Evolutionary conservation across 306 rosid genomes (phyloP).

Genomic region (Cicer bijugum): DNA sequence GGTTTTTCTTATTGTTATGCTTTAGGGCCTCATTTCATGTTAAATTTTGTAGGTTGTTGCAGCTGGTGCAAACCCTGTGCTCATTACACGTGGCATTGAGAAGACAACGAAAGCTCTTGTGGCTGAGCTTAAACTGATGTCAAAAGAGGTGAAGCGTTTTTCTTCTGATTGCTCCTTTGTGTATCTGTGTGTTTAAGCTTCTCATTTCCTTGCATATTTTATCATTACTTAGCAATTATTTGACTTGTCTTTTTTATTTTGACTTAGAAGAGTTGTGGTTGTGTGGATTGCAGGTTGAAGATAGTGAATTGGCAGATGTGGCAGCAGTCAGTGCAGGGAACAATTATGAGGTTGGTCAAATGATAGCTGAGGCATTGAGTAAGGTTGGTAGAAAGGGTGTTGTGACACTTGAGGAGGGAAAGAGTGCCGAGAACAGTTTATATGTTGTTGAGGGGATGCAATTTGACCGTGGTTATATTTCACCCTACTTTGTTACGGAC

Average conservation of each 20-base stretch:
- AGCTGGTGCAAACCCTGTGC: constrained; percentile 98
- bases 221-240: neutral
- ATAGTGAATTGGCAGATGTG: constrained; percentile 94
- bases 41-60: constrained; percentile 77
- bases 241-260: neutral
- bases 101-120: constrained; percentile 87
- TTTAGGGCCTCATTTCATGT: neutral
- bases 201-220: neutral
- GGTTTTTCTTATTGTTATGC: neutral
- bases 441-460: constrained; percentile 99
- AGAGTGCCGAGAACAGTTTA: constrained; percentile 88
- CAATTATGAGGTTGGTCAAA: constrained; percentile 86
- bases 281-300: constrained; percentile 79
- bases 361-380: constrained; percentile 99
- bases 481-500: constrained; percentile 97
- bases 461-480: constrained; percentile 97
- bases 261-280: constrained; percentile 9
- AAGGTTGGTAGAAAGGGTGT: constrained; percentile 98
- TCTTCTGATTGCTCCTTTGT: neutral
- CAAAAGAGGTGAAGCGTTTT: constrained; percentile 72
- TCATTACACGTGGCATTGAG: constrained; percentile 97
- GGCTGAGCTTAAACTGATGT: constrained; percentile 74
- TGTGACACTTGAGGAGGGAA: constrained; percentile 98
- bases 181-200: neutral
- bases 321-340: constrained; percentile 99